Evolutionary conservation across 2,329 filamentous ascomycete species (phyloP), one percentile per base, ranked within the genome.

Genomic region (Hypoxylon sp.): DNA sequence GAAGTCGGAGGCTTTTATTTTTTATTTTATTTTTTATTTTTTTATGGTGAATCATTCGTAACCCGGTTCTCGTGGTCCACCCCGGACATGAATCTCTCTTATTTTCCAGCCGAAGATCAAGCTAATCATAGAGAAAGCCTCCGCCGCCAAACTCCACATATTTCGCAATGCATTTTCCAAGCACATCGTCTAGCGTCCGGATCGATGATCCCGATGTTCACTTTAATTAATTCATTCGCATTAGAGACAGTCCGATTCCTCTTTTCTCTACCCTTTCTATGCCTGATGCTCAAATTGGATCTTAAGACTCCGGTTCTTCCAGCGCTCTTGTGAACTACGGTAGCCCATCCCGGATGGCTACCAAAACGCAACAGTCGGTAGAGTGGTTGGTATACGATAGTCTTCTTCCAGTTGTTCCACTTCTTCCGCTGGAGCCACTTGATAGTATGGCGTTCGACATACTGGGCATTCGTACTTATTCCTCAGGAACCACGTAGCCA

Each of bases 401-500:
- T 66, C 61, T 14, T 58, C 63, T 4, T 59, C 35, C 13, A 11
- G 1, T 1, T 54, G 53, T 11, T 50, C 35, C 37, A 69, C 69
- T 1, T 54, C 57, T 11, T 50, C 35, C 37, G 69, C 69, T 14
- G 66, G 52, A 19, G 59, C 54, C 22, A 33, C 51, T 47, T 73
- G 69, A 55, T 76, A 83, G 64, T 81, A 83, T 6, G 64, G 69
- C 10, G 71, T 72, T 19, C 82, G 72, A 61, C 82, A 84, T 1
- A 83, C 72, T 0, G 81, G 81, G 37, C 82, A 84, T 31, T 79
- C 75, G 58, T 78, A 77, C 3, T 80, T 74, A 19, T 76, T 74
- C 29, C 77, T 75, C 35, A 81, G 62, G 55, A 81, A 81, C 81
- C 81, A 84, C 0, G 76, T 78, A 1, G 76, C 78, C 24, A 84